These are phyloP conservation scores for Trichoderma lentiforme DNA, from an alignment of 2,329 filamentous ascomycete species.

Conservation along the genomic window DNA sequence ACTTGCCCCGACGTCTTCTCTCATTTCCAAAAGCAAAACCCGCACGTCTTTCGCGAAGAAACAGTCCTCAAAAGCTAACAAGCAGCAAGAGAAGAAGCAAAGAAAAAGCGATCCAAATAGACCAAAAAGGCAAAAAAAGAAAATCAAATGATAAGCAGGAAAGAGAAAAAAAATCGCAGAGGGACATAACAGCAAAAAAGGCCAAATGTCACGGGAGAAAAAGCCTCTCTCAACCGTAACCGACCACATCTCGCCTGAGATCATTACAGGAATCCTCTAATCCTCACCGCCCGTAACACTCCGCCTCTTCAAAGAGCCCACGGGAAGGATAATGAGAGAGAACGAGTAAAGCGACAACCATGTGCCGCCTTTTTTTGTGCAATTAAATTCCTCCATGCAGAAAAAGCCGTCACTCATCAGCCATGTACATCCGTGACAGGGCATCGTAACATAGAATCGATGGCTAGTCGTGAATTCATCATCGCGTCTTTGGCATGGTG, in stretches of 20 bases:
- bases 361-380: constrained; percentile 29
- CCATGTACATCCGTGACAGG: constrained; percentile 40
- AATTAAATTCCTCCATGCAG: constrained; percentile 40
- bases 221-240: constrained; percentile 22
- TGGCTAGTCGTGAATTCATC: constrained; percentile 37
- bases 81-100: constrained; percentile 9
- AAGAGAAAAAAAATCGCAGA: constrained; percentile 15
- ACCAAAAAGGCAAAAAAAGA: constrained; percentile 20
- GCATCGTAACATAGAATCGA: constrained; percentile 35
- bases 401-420: constrained; percentile 42
- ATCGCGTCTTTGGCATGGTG: constrained; percentile 30
- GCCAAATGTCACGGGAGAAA: constrained; percentile 26
- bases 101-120: background rate
- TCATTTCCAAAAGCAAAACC: constrained; percentile 26
- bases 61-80: constrained; percentile 10
- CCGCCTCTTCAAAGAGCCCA: constrained; percentile 28
- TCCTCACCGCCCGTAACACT: constrained; percentile 28
- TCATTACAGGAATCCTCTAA: constrained; percentile 38
- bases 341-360: constrained; percentile 21
- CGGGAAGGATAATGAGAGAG: constrained; percentile 24
- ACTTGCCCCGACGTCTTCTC: constrained; percentile 26
- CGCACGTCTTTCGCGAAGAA: constrained; percentile 13
- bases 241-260: constrained; percentile 34
- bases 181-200: constrained; percentile 15
- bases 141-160: constrained; percentile 23